A percentile compares a stretch with the other conserved stretches of the same genome.
Conservation (phyloP, 495 filamentous ascomycete genomes). For the Tirmania nivea region DNA sequence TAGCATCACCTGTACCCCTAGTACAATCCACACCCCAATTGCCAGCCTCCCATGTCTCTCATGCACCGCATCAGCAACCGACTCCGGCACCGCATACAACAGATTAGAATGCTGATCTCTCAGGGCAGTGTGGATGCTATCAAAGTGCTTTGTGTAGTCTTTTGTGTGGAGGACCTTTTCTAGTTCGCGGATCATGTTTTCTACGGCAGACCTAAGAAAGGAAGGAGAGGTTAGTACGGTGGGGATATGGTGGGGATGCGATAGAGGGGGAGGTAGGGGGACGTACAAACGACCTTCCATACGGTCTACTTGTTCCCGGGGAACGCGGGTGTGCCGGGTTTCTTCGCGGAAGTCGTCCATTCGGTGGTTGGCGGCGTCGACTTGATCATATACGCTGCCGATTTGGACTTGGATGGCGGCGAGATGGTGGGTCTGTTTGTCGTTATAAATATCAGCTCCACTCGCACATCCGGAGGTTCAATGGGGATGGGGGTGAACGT, state of each 20-base stretch:
- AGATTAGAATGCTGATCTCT: conserved; percentile 39
- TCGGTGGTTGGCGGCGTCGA: conserved; percentile 20
- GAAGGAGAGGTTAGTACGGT: not conserved
- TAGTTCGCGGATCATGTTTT: conserved; percentile 29
- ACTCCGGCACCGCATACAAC: conserved; percentile 14
- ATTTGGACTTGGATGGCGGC: conserved; percentile 14
- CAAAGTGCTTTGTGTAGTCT: conserved; percentile 49
- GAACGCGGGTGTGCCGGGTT: conserved; percentile 24
- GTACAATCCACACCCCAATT: conserved; percentile 48
- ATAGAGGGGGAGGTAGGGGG: not conserved
- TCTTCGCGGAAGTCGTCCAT: conserved; percentile 41
- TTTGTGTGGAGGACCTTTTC: conserved; percentile 48
- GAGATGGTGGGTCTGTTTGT: conserved; percentile 14
- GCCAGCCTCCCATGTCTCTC: conserved; percentile 35
- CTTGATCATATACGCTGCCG: conserved; percentile 14
- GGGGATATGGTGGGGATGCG: not conserved
- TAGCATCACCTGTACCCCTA: conserved; percentile 54
- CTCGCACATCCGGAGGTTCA: not conserved
- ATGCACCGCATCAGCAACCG: conserved; percentile 27
- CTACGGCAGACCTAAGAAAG: conserved; percentile 28
- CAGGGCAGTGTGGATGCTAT: conserved; percentile 48
- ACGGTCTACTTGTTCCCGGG: conserved; percentile 32
- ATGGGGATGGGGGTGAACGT: not conserved
- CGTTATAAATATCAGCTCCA: not conserved
- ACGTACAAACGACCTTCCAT: conserved; percentile 26